These are phyloP conservation scores for Eimeria sp. DNA, from an alignment of 169 alveolate species.

Conservation along the genomic window DNA sequence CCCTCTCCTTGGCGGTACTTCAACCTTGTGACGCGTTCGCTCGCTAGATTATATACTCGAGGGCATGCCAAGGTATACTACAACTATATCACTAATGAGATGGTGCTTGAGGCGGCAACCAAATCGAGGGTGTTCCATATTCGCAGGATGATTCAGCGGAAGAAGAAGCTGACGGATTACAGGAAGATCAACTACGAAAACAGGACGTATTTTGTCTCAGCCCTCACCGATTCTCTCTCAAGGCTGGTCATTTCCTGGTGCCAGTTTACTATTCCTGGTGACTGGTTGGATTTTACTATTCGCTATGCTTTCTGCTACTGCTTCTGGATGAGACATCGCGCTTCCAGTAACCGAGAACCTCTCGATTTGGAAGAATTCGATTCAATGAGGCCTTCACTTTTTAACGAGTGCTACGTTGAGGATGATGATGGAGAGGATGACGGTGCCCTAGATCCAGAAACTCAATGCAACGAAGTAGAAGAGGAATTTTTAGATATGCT, in stretches of 20 bases:
- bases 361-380: conserved; percentile 84
- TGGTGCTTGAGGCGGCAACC: conserved; percentile 85
- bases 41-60: conserved; percentile 83
- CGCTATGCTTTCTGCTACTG: conserved; percentile 85
- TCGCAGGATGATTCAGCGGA: conserved; percentile 76
- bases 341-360: conserved; percentile 75
- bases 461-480: conserved; percentile 70
- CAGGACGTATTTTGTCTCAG: conserved; percentile 81
- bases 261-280: conserved; percentile 83
- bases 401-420: conserved; percentile 80
- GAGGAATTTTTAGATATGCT: conserved; percentile 78
- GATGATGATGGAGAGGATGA: conserved; percentile 64
- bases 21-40: conserved; percentile 81
- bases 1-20: conserved; percentile 84
- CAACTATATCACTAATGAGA: conserved; percentile 83
- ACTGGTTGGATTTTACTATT: conserved; percentile 85
- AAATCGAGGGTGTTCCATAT: conserved; percentile 79
- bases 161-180: conserved; percentile 71
- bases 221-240: conserved; percentile 82
- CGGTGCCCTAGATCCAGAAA: conserved; percentile 35
- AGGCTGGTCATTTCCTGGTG: conserved; percentile 83
- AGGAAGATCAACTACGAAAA: conserved; percentile 81
- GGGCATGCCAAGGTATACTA: conserved; percentile 84
- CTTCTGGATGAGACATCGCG: conserved; percentile 85
- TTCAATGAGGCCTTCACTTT: conserved; percentile 74